Percentiles rank a stretch among this genome's conserved stretches.
Conservation (phyloP, 805 yeast genomes). For the Cyberlindnera mississippiensis region DNA sequence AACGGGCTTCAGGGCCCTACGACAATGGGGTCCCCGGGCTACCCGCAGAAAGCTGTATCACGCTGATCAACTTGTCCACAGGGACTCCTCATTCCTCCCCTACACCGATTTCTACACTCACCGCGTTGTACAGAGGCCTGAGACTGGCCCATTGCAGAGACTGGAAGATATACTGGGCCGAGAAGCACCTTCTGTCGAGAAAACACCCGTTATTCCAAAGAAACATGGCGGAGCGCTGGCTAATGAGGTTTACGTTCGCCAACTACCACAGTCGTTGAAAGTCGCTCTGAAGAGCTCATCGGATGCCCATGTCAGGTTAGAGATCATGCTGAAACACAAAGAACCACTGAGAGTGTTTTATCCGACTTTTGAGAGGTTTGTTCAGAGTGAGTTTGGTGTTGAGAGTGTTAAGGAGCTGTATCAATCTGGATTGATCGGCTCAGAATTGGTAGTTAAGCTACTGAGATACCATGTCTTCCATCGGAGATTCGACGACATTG, state of each 20-base stretch:
- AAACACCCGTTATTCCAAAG: background rate
- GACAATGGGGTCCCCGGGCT: constrained; percentile 3
- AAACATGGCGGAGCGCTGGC: constrained; percentile 3
- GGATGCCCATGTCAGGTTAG: constrained; percentile 21
- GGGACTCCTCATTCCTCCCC: background rate
- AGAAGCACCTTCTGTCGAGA: background rate
- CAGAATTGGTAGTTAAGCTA: constrained; percentile 12
- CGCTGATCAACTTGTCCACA: constrained; percentile 4
- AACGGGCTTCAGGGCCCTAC: constrained; percentile 7
- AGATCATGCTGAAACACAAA: constrained; percentile 9
- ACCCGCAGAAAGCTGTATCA: constrained; percentile 16
- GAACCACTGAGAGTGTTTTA: constrained; percentile 12
- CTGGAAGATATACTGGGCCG: background rate
- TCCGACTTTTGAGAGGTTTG: constrained; percentile 8
- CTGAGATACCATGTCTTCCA: constrained; percentile 9
- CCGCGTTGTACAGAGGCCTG: too few relatives aligned
- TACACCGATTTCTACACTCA: constrained; percentile 3
- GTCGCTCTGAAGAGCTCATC: constrained; percentile 5
- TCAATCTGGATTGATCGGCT: constrained; percentile 4
- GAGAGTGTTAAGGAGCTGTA: constrained; percentile 3
- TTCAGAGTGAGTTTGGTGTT: constrained; percentile 12
- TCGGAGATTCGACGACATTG: constrained; percentile 12
- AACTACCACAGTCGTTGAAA: constrained; percentile 7
- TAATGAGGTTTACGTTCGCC: constrained; percentile 1
- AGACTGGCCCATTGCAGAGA: background rate